These are phyloP conservation scores for Fomitopsis serialis DNA, from an alignment of 768 basidiomycete genomes.

Conservation along the genomic window DNA sequence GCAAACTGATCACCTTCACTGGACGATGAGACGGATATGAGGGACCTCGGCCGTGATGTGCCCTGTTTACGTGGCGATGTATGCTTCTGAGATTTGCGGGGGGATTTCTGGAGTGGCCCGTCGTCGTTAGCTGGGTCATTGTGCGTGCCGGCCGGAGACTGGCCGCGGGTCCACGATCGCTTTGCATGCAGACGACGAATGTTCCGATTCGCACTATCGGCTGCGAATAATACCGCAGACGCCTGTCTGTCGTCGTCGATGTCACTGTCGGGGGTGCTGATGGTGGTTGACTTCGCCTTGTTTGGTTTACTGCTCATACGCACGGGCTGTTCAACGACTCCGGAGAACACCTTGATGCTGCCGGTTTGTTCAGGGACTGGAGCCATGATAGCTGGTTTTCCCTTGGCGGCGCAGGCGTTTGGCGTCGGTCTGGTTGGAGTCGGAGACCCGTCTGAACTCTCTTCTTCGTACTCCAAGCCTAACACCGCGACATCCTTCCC, in stretches of 20 bases:
- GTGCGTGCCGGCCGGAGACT: no score
- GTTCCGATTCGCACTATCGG: no score
- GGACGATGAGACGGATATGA: background rate
- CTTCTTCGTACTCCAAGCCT: background rate
- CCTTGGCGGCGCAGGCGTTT: background rate
- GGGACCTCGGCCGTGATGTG: conserved; percentile 2
- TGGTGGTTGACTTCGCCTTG: background rate
- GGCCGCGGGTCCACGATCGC: no score
- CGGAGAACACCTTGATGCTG: conserved; percentile 11
- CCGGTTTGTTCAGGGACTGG: background rate
- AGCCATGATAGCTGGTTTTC: background rate
- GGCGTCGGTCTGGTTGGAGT: conserved; percentile 1
- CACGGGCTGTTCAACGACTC: background rate
- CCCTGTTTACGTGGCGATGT: conserved; percentile 28
- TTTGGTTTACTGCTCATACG: background rate
- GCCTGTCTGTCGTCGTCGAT: no score
- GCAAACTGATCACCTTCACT: conserved; percentile 4
- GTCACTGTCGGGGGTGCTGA: background rate
- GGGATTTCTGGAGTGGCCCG: background rate
- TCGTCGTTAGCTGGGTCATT: background rate
- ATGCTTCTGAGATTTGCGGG: conserved; percentile 6
- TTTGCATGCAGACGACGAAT: no score
- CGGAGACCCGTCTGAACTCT: background rate
- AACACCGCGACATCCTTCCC: conserved; percentile 1
- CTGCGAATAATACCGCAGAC: no score